Conservation (phyloP, 2,329 filamentous ascomycete species). For the Scedosporium aurantiacum region DNA sequence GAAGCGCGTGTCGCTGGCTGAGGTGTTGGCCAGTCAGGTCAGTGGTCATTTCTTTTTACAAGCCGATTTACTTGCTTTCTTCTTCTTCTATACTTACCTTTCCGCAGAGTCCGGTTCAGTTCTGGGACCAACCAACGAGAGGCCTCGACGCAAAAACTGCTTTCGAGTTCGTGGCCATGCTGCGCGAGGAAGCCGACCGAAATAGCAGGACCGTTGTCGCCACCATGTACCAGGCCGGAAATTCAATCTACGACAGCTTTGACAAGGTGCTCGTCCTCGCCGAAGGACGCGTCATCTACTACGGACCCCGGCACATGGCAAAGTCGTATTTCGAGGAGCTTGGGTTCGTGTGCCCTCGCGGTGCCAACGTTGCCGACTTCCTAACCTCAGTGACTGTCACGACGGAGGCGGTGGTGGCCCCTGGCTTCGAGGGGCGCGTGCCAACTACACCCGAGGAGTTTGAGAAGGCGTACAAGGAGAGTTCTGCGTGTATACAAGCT, state of each 20-base stretch:
- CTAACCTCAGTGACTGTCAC: constrained; percentile 56
- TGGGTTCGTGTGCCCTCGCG: constrained; percentile 42
- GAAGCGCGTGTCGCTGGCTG: constrained; percentile 67
- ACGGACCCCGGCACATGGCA: constrained; percentile 50
- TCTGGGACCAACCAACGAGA: constrained; percentile 65
- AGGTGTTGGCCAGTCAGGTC: constrained; percentile 42
- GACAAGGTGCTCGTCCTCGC: constrained; percentile 72
- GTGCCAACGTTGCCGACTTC: constrained; percentile 56
- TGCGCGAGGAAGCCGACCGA: constrained; percentile 56
- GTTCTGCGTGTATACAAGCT: constrained; percentile 19
- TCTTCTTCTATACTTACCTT: background rate
- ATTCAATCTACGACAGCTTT: constrained; percentile 55
- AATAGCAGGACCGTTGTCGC: constrained; percentile 56
- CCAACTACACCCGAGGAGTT: constrained; percentile 54
- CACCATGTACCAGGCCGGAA: constrained; percentile 60
- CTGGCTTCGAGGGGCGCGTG: constrained; percentile 43
- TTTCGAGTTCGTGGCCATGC: constrained; percentile 56
- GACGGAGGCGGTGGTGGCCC: constrained; percentile 48
- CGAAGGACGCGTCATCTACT: constrained; percentile 54
- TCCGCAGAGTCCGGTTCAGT: constrained; percentile 44
- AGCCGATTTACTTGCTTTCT: constrained; percentile 9
- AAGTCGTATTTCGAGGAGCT: constrained; percentile 55
- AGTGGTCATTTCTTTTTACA: too few species aligned
- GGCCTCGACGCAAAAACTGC: constrained; percentile 64
- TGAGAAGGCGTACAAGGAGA: constrained; percentile 30